Percentiles rank a stretch among this genome's conserved stretches.
Conservation (phyloP, 306 rosid genomes). For the Myrica gale region DNA sequence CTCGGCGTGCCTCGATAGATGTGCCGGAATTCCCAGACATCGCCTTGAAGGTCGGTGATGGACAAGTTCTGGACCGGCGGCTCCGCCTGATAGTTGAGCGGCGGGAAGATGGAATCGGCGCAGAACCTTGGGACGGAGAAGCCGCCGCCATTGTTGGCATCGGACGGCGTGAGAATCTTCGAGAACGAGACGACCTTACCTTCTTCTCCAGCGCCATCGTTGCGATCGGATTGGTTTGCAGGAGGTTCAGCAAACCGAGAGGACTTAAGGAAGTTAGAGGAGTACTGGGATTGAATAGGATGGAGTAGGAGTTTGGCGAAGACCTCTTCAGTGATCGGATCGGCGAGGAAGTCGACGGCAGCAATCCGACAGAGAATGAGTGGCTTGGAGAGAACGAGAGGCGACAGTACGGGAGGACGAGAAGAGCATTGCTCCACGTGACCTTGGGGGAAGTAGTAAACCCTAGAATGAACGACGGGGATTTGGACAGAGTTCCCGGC, state of each 20-base stretch:
- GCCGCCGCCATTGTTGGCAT: slow-evolving; percentile 85
- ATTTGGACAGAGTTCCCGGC: slow-evolving; percentile 50
- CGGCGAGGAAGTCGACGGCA: slow-evolving; percentile 44
- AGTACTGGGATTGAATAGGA: slow-evolving; percentile 23
- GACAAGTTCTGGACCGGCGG: slow-evolving; percentile 63
- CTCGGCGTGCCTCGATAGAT: slow-evolving; percentile 73
- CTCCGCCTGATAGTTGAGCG: slow-evolving; percentile 45
- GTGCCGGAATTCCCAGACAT: slow-evolving; percentile 63
- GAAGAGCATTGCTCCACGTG: slow-evolving; percentile 59
- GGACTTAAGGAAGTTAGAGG: background rate
- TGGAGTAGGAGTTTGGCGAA: slow-evolving; percentile 48
- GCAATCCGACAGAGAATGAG: slow-evolving; percentile 38
- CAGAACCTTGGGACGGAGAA: slow-evolving; percentile 77
- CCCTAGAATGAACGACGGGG: slow-evolving; percentile 60
- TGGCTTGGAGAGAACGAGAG: slow-evolving; percentile 31
- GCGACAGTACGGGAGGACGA: slow-evolving; percentile 36
- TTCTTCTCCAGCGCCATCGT: slow-evolving; percentile 7
- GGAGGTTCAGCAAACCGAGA: background rate
- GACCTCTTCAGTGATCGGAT: slow-evolving; percentile 63
- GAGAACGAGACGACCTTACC: slow-evolving; percentile 43
- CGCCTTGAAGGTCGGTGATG: slow-evolving; percentile 62
- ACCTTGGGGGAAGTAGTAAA: slow-evolving; percentile 80
- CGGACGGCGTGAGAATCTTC: slow-evolving; percentile 70
- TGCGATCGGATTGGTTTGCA: background rate
- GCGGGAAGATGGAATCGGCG: slow-evolving; percentile 68